Conservation (phyloP, 495 filamentous ascomycete species). For the Astrocystis sublimbata region DNA sequence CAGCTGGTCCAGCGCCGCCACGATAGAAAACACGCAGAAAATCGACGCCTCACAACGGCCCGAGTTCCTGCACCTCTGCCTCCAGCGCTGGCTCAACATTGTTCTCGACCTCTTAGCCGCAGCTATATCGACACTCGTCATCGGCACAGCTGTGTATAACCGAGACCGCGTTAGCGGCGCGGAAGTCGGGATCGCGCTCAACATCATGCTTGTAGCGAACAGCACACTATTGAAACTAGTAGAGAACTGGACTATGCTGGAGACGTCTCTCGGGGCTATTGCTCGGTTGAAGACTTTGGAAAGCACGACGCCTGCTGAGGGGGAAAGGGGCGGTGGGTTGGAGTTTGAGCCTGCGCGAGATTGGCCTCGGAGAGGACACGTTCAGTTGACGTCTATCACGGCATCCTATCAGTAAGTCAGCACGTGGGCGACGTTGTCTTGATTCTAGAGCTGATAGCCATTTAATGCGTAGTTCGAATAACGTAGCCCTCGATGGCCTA, state of each 20-base stretch:
- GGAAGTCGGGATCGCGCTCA: constrained; percentile 41
- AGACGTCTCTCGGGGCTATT: constrained; percentile 46
- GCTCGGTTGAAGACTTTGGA: constrained; percentile 60
- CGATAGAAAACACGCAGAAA: constrained; percentile 45
- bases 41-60: constrained; percentile 51
- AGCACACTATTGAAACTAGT: constrained; percentile 38
- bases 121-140: constrained; percentile 41
- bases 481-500: constrained; percentile 43
- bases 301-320: constrained; percentile 49
- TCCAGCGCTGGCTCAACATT: constrained; percentile 56
- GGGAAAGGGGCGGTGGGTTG: constrained; percentile 40
- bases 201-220: constrained; percentile 39
- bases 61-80: constrained; percentile 52
- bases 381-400: constrained; percentile 47
- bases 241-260: constrained; percentile 41
- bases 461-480: constrained; percentile 11
- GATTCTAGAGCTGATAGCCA: neutral
- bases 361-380: constrained; percentile 47
- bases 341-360: constrained; percentile 52
- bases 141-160: constrained; percentile 40
- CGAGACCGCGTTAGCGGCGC: constrained; percentile 34
- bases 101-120: constrained; percentile 49
- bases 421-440: neutral
- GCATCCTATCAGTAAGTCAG: constrained; percentile 35
- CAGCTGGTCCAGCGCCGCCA: constrained; percentile 46